These are phyloP conservation scores for Hyaloscypha finlandica DNA, from an alignment of 495 filamentous ascomycete genomes.

Conservation along the genomic window DNA sequence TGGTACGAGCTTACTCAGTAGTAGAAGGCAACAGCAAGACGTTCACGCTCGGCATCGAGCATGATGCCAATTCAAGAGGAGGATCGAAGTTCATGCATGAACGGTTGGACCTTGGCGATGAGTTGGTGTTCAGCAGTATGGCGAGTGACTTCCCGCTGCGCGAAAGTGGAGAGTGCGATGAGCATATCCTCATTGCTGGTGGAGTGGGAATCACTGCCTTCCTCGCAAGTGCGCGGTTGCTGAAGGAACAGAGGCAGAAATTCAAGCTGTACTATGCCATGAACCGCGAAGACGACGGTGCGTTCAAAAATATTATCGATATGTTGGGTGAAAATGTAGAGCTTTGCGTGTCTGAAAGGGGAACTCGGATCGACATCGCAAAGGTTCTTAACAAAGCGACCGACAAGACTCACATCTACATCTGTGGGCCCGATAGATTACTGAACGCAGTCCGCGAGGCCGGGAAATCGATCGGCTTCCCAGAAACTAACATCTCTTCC, in stretches of 20 bases:
- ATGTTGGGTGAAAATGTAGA: slow-evolving; percentile 33
- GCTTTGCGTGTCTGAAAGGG: slow-evolving; percentile 46
- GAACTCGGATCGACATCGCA: slow-evolving; percentile 46
- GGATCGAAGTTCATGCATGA: slow-evolving; percentile 48
- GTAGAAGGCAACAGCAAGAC: slow-evolving; percentile 41
- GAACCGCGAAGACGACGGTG: slow-evolving; percentile 41
- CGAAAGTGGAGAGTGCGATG: slow-evolving; percentile 31
- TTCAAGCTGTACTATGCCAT: slow-evolving; percentile 48
- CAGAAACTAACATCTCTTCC: slow-evolving; percentile 48
- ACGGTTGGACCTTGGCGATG: slow-evolving; percentile 37
- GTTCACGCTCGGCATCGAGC: slow-evolving; percentile 47
- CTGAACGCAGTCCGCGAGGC: slow-evolving; percentile 45
- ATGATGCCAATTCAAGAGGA: slow-evolving; percentile 43
- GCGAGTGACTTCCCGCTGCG: slow-evolving; percentile 35
- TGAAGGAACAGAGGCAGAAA: slow-evolving; percentile 39
- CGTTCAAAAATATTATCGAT: slow-evolving; percentile 33
- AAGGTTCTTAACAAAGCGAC: slow-evolving; percentile 45
- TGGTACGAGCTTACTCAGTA: slow-evolving; percentile 40
- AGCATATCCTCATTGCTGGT: slow-evolving; percentile 50
- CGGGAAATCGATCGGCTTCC: slow-evolving; percentile 37
- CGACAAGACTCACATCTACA: slow-evolving; percentile 44
- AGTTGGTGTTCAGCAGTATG: slow-evolving; percentile 46
- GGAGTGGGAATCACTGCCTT: slow-evolving; percentile 55
- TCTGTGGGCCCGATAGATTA: slow-evolving; percentile 52
- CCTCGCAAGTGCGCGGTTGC: slow-evolving; percentile 22